These are phyloP conservation scores for Murraya koenigii DNA, from an alignment of 345 rosid genomes.

Conservation along the genomic window DNA sequence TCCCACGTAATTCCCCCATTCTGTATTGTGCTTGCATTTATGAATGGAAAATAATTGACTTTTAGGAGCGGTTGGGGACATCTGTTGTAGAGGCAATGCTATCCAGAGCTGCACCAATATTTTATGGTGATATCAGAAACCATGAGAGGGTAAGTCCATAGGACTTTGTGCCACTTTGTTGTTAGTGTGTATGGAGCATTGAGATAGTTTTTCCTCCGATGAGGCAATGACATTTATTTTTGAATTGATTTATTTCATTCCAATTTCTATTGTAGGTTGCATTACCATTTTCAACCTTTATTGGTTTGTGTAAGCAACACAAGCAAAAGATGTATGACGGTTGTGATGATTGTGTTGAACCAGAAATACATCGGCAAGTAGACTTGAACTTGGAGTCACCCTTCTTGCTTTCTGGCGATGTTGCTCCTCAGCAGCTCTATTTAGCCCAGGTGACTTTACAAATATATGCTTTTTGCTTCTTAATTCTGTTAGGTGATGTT, in stretches of 20 bases:
- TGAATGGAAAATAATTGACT: not conserved
- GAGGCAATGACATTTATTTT: not conserved
- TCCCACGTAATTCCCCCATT: too few species aligned
- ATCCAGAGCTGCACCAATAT: constrained; percentile 64
- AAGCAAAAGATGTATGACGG: constrained; percentile 27
- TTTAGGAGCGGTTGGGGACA: constrained; percentile 64
- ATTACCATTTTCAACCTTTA: constrained; percentile 66
- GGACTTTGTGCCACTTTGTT: not conserved
- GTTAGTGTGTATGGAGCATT: not conserved
- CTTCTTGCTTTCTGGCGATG: constrained; percentile 26
- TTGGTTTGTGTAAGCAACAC: constrained; percentile 61
- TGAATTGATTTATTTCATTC: not conserved
- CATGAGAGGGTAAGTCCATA: constrained; percentile 69
- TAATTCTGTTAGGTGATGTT: constrained; percentile 8
- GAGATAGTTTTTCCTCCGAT: constrained; percentile 13
- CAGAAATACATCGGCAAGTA: constrained; percentile 19
- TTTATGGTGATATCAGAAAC: constrained; percentile 81
- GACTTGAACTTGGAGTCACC: constrained; percentile 27
- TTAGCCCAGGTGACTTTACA: constrained; percentile 64
- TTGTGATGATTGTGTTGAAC: constrained; percentile 17
- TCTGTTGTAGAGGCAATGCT: constrained; percentile 75
- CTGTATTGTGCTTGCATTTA: not conserved
- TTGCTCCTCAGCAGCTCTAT: constrained; percentile 56
- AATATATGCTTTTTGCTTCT: not conserved
- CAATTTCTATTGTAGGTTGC: constrained; percentile 49